Conservation (phyloP, 2,329 filamentous ascomycete species). For the Trichoderma simmonsii region DNA sequence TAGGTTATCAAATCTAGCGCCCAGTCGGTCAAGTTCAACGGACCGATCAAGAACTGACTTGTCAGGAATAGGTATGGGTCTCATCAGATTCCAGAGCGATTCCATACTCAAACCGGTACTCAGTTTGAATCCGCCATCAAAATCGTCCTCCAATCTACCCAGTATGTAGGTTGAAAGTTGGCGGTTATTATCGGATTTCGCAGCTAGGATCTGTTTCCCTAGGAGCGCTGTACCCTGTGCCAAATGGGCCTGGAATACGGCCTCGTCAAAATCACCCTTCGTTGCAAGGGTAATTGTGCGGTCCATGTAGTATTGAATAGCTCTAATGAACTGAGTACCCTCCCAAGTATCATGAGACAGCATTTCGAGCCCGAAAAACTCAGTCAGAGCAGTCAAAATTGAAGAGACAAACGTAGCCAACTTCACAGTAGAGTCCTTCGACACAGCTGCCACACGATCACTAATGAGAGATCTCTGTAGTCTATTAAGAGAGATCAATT, state of each 20-base stretch:
- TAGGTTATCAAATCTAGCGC: slow-evolving; percentile 57
- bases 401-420: slow-evolving; percentile 50
- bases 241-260: slow-evolving; percentile 61
- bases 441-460: slow-evolving; percentile 52
- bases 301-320: slow-evolving; percentile 52
- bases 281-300: slow-evolving; percentile 50
- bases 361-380: slow-evolving; percentile 40
- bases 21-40: slow-evolving; percentile 53
- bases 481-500: slow-evolving; percentile 54
- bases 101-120: slow-evolving; percentile 79
- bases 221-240: slow-evolving; percentile 47
- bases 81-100: slow-evolving; percentile 68
- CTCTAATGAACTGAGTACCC: slow-evolving; percentile 33
- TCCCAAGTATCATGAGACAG: slow-evolving; percentile 31
- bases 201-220: slow-evolving; percentile 30
- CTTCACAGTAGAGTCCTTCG: slow-evolving; percentile 59
- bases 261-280: slow-evolving; percentile 54
- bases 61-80: slow-evolving; percentile 57
- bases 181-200: slow-evolving; percentile 27
- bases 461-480: slow-evolving; percentile 59
- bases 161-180: slow-evolving; percentile 42
- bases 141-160: slow-evolving; percentile 50
- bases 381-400: slow-evolving; percentile 40
- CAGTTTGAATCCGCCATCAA: slow-evolving; percentile 68
- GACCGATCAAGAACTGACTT: slow-evolving; percentile 45